These are phyloP conservation scores for Saccharomycopsis sp. DNA, from an alignment of 805 yeast species.

Conservation along the genomic window DNA sequence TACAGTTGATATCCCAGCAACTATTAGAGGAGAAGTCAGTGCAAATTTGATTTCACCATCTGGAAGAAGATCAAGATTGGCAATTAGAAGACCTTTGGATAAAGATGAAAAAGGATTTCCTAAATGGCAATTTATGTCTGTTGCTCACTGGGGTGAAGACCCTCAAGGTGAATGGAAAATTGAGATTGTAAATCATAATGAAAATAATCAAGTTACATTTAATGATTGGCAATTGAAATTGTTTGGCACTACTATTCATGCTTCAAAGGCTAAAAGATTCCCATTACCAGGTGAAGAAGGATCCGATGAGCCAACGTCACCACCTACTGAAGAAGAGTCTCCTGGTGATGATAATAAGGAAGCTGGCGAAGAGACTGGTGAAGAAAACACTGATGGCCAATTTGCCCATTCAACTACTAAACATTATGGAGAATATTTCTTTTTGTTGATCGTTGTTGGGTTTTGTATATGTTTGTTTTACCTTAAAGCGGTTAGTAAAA, in stretches of 20 bases:
- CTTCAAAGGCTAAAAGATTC: slow-evolving; percentile 50
- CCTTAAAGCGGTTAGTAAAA: slow-evolving; percentile 37
- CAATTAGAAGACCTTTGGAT: slow-evolving; percentile 60
- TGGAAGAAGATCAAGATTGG: slow-evolving; percentile 69
- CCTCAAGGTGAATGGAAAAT: slow-evolving; percentile 82
- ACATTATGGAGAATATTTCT: slow-evolving; percentile 55
- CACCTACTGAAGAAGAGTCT: neutral
- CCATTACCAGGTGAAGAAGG: slow-evolving; percentile 35
- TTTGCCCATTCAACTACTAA: slow-evolving; percentile 31
- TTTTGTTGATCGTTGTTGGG: slow-evolving; percentile 54
- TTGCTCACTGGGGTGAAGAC: slow-evolving; percentile 94
- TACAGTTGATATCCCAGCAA: slow-evolving; percentile 60
- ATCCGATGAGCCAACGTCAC: slow-evolving; percentile 17
- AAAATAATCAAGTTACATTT: slow-evolving; percentile 36
- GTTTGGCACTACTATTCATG: slow-evolving; percentile 75
- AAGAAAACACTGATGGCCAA: slow-evolving; percentile 27
- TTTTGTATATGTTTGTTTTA: slow-evolving; percentile 40
- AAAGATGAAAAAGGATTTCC: slow-evolving; percentile 48
- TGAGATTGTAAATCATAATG: slow-evolving; percentile 45
- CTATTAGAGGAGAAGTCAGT: slow-evolving; percentile 61
- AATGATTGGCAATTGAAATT: slow-evolving; percentile 69
- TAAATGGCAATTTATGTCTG: slow-evolving; percentile 92
- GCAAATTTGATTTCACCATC: slow-evolving; percentile 65
- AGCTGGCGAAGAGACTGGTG: neutral
- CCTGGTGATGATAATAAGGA: slow-evolving; percentile 1